Percentiles rank a stretch among this genome's conserved stretches.
Conservation (phyloP, 768 basidiomycete genomes). For the Leucosporidium creatinivorum region DNA sequence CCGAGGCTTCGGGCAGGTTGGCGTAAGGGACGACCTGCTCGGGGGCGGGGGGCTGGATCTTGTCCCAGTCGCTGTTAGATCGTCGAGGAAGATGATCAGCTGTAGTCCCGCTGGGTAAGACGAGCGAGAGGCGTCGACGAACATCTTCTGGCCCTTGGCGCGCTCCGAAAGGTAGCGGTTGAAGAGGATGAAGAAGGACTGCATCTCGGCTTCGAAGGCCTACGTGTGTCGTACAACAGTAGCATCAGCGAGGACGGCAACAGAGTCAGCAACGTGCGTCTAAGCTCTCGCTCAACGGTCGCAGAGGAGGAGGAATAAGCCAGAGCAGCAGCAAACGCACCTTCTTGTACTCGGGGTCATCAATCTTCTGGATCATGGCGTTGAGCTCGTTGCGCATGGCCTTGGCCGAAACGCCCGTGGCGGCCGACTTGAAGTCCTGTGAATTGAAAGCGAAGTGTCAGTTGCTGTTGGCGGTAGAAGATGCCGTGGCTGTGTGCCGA, state of each 20-base stretch:
- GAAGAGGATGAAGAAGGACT: slow-evolving; percentile 91
- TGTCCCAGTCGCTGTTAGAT: slow-evolving; percentile 69
- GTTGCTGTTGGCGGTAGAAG: not conserved
- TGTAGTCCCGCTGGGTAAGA: too few species aligned
- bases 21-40: slow-evolving; percentile 82
- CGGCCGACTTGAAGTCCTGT: slow-evolving; percentile 63
- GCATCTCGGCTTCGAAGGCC: slow-evolving; percentile 93
- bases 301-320: too few species aligned
- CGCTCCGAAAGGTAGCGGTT: slow-evolving; percentile 86
- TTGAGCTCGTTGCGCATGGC: slow-evolving; percentile 98
- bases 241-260: not conserved
- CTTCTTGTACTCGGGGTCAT: slow-evolving; percentile 72
- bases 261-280: not conserved
- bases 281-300: too few species aligned
- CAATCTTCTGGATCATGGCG: slow-evolving; percentile 77
- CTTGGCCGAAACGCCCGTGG: slow-evolving; percentile 85
- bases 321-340: slow-evolving; percentile 48
- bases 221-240: slow-evolving; percentile 36
- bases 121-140: slow-evolving; percentile 36
- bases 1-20: slow-evolving; percentile 54
- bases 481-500: too few species aligned
- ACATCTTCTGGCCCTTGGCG: slow-evolving; percentile 82
- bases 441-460: not conserved
- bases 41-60: slow-evolving; percentile 74
- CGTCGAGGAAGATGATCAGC: not conserved